Evolutionary conservation across 768 basidiomycete genomes (phyloP).

Genomic region (Psilocybe sp.): DNA sequence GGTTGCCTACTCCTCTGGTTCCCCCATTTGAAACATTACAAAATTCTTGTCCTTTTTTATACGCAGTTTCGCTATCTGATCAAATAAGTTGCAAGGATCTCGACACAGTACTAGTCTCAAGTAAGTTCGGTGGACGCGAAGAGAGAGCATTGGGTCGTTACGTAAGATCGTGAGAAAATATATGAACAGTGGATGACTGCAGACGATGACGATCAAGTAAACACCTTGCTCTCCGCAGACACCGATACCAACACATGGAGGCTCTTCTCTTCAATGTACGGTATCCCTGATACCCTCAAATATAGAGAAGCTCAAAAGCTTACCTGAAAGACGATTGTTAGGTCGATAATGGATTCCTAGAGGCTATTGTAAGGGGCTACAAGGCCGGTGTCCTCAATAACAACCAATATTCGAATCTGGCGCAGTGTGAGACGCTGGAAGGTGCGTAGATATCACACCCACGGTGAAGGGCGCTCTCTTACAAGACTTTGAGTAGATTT

Average conservation of each 20-base stretch:
- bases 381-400: constrained; percentile 89
- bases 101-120: too few species aligned
- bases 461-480: not conserved
- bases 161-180: too few species aligned
- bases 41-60: too few species aligned
- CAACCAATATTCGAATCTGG: constrained; percentile 87
- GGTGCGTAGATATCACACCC: constrained; percentile 46
- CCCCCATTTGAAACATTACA: too few species aligned
- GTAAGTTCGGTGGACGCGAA: too few species aligned
- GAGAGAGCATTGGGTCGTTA: too few species aligned
- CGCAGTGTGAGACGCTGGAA: constrained; percentile 96
- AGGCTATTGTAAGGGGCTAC: constrained; percentile 87
- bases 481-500: constrained; percentile 60
- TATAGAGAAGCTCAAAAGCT: constrained; percentile 18
- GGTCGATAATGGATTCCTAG: constrained; percentile 75
- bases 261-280: constrained; percentile 86
- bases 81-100: too few species aligned
- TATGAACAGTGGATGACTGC: too few species aligned
- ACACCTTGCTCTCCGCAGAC: too few species aligned
- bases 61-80: too few species aligned
- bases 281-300: not conserved
- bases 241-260: constrained; percentile 53
- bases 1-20: too few species aligned
- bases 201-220: too few species aligned
- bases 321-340: constrained; percentile 28